These are phyloP conservation scores for Annona cherimola DNA, from an alignment of 164 flowering plant genomes.

Conservation along the genomic window DNA sequence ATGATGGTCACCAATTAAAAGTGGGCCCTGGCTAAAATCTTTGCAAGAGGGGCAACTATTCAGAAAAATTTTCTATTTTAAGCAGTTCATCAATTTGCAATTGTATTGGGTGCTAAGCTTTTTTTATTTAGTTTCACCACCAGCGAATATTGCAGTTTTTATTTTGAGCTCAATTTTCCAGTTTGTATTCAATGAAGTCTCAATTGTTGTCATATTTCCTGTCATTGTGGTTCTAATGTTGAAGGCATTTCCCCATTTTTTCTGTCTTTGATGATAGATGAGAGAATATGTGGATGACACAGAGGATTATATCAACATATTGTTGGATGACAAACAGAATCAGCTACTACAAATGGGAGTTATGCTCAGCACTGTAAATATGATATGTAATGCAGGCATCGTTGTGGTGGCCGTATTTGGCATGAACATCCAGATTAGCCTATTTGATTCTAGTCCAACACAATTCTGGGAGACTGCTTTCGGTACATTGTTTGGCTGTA, in stretches of 20 bases:
- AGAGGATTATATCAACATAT: slow-evolving; percentile 43
- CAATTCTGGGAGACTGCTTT: slow-evolving; percentile 32
- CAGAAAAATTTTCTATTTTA: no score
- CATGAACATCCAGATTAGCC: slow-evolving; percentile 29
- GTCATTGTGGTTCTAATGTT: background rate
- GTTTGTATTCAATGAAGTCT: no score
- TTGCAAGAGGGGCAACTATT: no score
- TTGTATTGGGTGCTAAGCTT: no score
- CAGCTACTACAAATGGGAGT: slow-evolving; percentile 51
- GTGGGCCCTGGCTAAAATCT: background rate
- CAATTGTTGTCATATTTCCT: background rate
- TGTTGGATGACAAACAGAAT: slow-evolving; percentile 49
- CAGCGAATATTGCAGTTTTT: background rate
- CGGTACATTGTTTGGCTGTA: slow-evolving; percentile 38
- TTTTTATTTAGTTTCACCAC: no score
- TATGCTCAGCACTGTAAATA: slow-evolving; percentile 31
- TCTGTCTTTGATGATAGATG: slow-evolving; percentile 20
- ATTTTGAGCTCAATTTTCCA: background rate
- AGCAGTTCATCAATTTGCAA: no score
- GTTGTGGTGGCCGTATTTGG: slow-evolving; percentile 35
- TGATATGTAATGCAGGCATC: slow-evolving; percentile 30
- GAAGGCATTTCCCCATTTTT: background rate
- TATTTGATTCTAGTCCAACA: slow-evolving; percentile 14
- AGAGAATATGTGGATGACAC: slow-evolving; percentile 47
- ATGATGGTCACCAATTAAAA: no score